phyloP scores from a whole-genome alignment of 106 monocot genomes.

The Amphibolis antarctica region DNA sequence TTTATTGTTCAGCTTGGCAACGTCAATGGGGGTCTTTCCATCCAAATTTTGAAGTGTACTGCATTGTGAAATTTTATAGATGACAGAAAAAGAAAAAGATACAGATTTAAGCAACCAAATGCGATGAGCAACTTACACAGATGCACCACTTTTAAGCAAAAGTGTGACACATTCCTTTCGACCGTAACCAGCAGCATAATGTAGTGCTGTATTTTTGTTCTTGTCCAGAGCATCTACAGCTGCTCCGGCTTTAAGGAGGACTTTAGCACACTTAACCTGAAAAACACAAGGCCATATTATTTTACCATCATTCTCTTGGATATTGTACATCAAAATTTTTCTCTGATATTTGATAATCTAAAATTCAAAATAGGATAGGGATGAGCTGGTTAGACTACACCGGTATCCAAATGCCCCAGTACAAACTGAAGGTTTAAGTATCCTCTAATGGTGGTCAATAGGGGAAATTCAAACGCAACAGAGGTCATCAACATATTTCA shows the following conservation, averaged over 20 bases:
- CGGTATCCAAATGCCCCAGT: not conserved
- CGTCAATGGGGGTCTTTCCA: constrained; percentile 90
- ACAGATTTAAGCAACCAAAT: not conserved
- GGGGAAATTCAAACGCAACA: no score
- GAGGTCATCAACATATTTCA: no score
- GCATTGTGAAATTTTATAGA: constrained; percentile 7
- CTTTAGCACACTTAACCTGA: constrained; percentile 69
- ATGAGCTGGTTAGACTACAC: no score
- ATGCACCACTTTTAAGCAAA: constrained; percentile 69
- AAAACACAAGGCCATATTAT: no score
- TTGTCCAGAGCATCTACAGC: constrained; percentile 81
- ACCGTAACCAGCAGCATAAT: constrained; percentile 94
- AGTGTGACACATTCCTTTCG: constrained; percentile 86
- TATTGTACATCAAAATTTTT: no score
- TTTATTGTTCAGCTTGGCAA: constrained; percentile 89
- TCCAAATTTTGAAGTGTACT: constrained; percentile 92
- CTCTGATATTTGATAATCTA: no score
- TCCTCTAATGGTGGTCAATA: no score
- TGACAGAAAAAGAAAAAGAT: not conserved
- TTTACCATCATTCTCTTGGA: no score
- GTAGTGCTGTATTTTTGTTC: constrained; percentile 95
- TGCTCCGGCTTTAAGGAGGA: constrained; percentile 84
- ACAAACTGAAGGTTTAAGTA: no score
- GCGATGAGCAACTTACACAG: constrained; percentile 62
- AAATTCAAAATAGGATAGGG: no score